A percentile compares a stretch with the other conserved stretches of the same genome.
Conservation (phyloP, 2,329 filamentous ascomycete genomes). For the Neofusicoccum umdonicola region DNA sequence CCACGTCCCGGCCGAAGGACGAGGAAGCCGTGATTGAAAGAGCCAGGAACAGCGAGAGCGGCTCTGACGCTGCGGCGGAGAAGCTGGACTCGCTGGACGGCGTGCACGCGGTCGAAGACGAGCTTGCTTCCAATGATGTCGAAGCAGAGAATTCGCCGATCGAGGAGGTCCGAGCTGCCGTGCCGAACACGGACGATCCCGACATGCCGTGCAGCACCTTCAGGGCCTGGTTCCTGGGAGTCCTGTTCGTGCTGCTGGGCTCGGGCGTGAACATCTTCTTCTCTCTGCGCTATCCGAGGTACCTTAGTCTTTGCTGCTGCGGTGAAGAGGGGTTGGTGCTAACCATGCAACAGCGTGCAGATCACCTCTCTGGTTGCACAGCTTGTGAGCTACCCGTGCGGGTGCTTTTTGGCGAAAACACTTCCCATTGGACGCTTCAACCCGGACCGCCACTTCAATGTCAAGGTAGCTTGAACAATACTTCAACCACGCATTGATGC, state of each 20-base stretch:
- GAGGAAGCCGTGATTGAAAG: neutral
- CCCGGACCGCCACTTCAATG: constrained; percentile 63
- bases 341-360: neutral
- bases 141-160: constrained; percentile 12
- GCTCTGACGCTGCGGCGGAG: neutral
- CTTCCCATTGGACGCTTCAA: constrained; percentile 58
- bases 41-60: constrained; percentile 3
- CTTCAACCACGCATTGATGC: neutral
- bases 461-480: constrained; percentile 49
- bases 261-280: constrained; percentile 59
- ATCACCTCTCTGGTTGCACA: constrained; percentile 43
- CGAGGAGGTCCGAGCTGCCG: constrained; percentile 22
- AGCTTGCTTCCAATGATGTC: constrained; percentile 9
- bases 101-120: neutral
- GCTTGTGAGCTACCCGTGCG: constrained; percentile 59
- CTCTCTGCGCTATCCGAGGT: constrained; percentile 60
- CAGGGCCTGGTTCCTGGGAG: constrained; percentile 46
- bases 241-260: constrained; percentile 45
- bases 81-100: neutral
- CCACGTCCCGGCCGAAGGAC: neutral
- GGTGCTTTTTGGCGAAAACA: constrained; percentile 51
- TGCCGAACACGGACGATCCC: constrained; percentile 45
- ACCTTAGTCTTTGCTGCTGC: constrained; percentile 49
- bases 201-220: constrained; percentile 42
- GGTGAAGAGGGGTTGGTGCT: constrained; percentile 60